Base-by-base conservation (phyloP, 306 rosid species). In the Pachyrhizus erosus region DNA sequence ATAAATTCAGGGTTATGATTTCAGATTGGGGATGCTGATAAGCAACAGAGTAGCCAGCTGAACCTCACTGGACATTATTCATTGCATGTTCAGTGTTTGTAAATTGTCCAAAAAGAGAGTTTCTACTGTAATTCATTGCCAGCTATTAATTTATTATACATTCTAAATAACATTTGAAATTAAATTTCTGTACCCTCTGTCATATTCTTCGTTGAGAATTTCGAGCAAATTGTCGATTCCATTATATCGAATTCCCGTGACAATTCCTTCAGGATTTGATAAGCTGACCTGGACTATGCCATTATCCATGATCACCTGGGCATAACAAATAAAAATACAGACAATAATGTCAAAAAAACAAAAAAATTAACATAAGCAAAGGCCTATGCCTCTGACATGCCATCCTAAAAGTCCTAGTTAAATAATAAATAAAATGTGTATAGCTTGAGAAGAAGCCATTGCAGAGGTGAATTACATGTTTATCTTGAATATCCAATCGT, bases 181-280 rank as follows among this genome's bases (percentile, higher is more conserved):
- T 17, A 5, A 80, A 29, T 48, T 67, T 21, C 0, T 26, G 14
- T 84, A 84, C 88, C 90, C 90, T 79, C 90, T 82, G 27, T 87
- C 49, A 39, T 10, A 42, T 82, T 96, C 98, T 0, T 80, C 8
- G 75, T 91, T 89, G 17, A 83, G 87, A 87, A 87, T 87, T 84
- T 96, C 96, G 18, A 96, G 98, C 88, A 93, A 79, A 89, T 96
- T 96, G 80, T 91, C 93, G n/a, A 93, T 14, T 7, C 98, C 94
- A 67, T 91, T 86, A 68, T 96, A 96, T 42, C 85, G 91, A 49
- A 96, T 93, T 23, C 91, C 96, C 1, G 92, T 93, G 65, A 96
- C 87, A 74, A 78, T 79, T 69, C 99, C 99, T 69, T 66, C 96
- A 0, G 99, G 98, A 29, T 89, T 92, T 37, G 99, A 89, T 84